Conservation (phyloP, 2,329 filamentous ascomycete species). For the Elsinoe australis region DNA sequence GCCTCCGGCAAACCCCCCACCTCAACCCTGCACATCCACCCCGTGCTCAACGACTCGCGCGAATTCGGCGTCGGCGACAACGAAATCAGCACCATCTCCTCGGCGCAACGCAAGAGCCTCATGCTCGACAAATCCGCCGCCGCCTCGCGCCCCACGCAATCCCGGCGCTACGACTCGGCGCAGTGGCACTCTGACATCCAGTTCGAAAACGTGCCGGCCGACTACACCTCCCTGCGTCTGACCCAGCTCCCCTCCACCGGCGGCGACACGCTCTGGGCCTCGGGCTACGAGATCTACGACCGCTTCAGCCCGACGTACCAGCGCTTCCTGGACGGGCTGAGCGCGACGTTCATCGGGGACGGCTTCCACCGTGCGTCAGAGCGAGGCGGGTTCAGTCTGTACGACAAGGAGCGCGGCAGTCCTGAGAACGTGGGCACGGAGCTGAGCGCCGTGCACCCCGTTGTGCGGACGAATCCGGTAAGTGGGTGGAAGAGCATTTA, state of each 20-base stretch:
- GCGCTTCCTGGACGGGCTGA: slow-evolving; percentile 51
- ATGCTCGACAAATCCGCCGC: slow-evolving; percentile 37
- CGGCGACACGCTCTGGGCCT: slow-evolving; percentile 32
- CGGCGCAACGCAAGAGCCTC: slow-evolving; percentile 31
- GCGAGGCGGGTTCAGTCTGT: slow-evolving; percentile 38
- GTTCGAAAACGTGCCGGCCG: slow-evolving; percentile 36
- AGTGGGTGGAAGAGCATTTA: slow-evolving; percentile 56
- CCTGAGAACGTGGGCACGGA: slow-evolving; percentile 49
- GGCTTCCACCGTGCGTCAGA: slow-evolving; percentile 35
- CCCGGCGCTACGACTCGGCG: slow-evolving; percentile 22
- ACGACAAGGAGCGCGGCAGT: slow-evolving; percentile 43
- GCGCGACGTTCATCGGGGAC: slow-evolving; percentile 33
- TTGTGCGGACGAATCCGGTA: slow-evolving; percentile 55
- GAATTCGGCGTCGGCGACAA: slow-evolving; percentile 34
- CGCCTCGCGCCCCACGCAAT: slow-evolving; percentile 2
- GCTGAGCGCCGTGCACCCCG: slow-evolving; percentile 47
- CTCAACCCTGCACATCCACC: slow-evolving; percentile 54
- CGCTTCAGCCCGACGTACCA: slow-evolving; percentile 50
- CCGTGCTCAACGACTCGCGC: slow-evolving; percentile 43
- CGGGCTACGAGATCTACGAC: slow-evolving; percentile 53
- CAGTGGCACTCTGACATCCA: slow-evolving; percentile 46
- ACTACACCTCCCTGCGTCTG: slow-evolving; percentile 34
- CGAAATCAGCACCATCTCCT: slow-evolving; percentile 36
- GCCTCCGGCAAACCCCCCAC: slow-evolving; percentile 46
- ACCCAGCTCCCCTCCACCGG: slow-evolving; percentile 37